Conservation (phyloP, 2,329 filamentous ascomycete species). For the Exserohilum turcica region DNA sequence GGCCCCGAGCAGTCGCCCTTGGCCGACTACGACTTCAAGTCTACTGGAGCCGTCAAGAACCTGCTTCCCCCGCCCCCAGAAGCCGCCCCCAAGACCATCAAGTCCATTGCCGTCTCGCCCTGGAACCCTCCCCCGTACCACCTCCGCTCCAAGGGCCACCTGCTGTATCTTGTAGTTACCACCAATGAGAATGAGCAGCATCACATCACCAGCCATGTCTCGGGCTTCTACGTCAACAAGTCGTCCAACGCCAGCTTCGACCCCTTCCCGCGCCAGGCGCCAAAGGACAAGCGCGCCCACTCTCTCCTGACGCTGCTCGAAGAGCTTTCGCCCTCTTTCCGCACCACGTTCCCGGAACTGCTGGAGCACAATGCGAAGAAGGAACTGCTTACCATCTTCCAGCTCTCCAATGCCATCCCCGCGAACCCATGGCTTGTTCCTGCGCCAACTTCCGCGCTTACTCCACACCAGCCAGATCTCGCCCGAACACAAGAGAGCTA, state of each 20-base stretch:
- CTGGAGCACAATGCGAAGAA: conserved; percentile 84
- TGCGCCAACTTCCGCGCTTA: conserved; percentile 65
- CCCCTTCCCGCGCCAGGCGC: conserved; percentile 76
- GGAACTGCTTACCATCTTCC: conserved; percentile 90
- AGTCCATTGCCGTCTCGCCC: conserved; percentile 82
- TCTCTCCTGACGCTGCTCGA: conserved; percentile 82
- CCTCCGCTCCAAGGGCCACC: conserved; percentile 86
- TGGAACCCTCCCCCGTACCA: conserved; percentile 98
- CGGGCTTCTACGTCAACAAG: conserved; percentile 96
- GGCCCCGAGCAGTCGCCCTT: conserved; percentile 51
- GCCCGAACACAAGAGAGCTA: conserved; percentile 92
- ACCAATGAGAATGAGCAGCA: conserved; percentile 95
- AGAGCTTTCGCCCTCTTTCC: conserved; percentile 82
- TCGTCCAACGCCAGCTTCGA: conserved; percentile 96
- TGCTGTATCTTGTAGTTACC: conserved; percentile 86
- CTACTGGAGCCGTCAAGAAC: conserved; percentile 68
- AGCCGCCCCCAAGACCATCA: conserved; percentile 84
- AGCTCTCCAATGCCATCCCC: conserved; percentile 92
- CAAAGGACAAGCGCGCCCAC: conserved; percentile 80
- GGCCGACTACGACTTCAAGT: conserved; percentile 77
- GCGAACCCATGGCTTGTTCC: conserved; percentile 91
- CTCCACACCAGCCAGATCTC: conserved; percentile 78
- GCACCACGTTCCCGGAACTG: conserved; percentile 73
- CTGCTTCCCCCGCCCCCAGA: conserved; percentile 71
- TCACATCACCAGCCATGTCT: conserved; percentile 90